A percentile compares a stretch with the other conserved stretches of the same genome.
These are phyloP conservation scores for Lactifluus volemus DNA, from an alignment of 768 basidiomycete species.

Conservation along the genomic window DNA sequence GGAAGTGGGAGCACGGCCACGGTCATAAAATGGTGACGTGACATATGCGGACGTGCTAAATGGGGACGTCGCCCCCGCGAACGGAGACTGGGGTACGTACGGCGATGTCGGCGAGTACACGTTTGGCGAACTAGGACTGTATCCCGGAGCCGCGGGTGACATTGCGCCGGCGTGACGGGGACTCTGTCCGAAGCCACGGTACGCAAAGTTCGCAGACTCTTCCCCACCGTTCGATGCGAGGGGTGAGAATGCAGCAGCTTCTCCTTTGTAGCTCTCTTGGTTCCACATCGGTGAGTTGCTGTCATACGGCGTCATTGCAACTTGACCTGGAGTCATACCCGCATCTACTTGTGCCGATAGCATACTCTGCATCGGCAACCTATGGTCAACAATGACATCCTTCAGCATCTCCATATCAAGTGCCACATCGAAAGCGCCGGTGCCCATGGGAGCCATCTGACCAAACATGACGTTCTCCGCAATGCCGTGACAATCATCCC, in stretches of 20 bases:
- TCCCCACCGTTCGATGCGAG: conserved; percentile 79
- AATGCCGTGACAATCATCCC: conserved; percentile 95
- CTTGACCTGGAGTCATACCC: conserved; percentile 86
- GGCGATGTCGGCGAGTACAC: conserved; percentile 87
- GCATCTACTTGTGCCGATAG: conserved; percentile 72
- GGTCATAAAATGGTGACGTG: conserved; percentile 76
- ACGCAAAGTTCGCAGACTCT: conserved; percentile 66
- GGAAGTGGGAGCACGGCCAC: conserved; percentile 57
- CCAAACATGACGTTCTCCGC: conserved; percentile 99
- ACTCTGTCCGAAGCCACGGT: conserved; percentile 76
- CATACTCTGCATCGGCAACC: conserved; percentile 77
- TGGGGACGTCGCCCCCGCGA: conserved; percentile 72
- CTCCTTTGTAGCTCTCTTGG: conserved; percentile 72
- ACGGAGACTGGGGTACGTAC: conserved; percentile 80
- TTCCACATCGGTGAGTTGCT: conserved; percentile 78
- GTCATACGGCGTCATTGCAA: conserved; percentile 96
- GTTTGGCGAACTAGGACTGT: conserved; percentile 88
- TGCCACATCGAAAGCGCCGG: conserved; percentile 91
- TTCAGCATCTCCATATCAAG: conserved; percentile 98
- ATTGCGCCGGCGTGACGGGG: conserved; percentile 76
- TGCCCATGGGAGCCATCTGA: conserved; percentile 99
- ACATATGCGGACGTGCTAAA: conserved; percentile 75
- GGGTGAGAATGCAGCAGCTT: conserved; percentile 90
- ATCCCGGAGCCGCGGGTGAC: conserved; percentile 83
- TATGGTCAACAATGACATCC: conserved; percentile 95